Percentiles rank a stretch among this genome's conserved stretches.
These are phyloP conservation scores for Botrytis aclada DNA, from an alignment of 2,329 filamentous ascomycete species.

Conservation along the genomic window DNA sequence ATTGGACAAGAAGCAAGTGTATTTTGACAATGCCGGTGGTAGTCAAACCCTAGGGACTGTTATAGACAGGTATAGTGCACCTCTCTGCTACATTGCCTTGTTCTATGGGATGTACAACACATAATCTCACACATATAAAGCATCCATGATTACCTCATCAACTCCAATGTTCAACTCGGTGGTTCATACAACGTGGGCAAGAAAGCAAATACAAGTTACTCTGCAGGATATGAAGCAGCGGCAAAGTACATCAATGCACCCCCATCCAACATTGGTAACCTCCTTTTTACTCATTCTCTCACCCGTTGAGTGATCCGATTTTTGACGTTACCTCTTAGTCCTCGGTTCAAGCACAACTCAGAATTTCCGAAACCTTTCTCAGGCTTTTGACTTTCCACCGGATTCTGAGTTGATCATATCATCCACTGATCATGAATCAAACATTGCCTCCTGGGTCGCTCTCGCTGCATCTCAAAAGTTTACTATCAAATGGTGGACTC, in stretches of 20 bases:
- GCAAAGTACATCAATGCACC: slow-evolving; percentile 69
- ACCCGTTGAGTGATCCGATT: neutral
- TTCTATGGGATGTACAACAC: neutral
- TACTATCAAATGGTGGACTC: slow-evolving; percentile 68
- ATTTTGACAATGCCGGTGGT: slow-evolving; percentile 75
- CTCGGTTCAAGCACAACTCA: slow-evolving; percentile 74
- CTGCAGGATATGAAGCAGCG: slow-evolving; percentile 59
- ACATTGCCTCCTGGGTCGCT: slow-evolving; percentile 70
- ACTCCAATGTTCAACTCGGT: slow-evolving; percentile 72
- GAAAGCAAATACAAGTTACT: slow-evolving; percentile 57
- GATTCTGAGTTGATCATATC: slow-evolving; percentile 70
- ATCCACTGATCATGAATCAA: slow-evolving; percentile 73
- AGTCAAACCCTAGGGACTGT: slow-evolving; percentile 67
- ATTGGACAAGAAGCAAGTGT: slow-evolving; percentile 63
- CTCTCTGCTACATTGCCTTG: neutral
- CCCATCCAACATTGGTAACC: slow-evolving; percentile 59
- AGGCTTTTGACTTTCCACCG: slow-evolving; percentile 49
- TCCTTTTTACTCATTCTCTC: neutral
- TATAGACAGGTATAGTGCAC: slow-evolving; percentile 53
- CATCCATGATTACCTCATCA: slow-evolving; percentile 62
- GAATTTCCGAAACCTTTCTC: slow-evolving; percentile 68
- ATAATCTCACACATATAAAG: slow-evolving; percentile 39
- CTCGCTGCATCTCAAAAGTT: slow-evolving; percentile 61
- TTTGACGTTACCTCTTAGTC: slow-evolving; percentile 43
- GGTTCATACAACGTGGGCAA: slow-evolving; percentile 63